phyloP scores from a whole-genome alignment of 192 early-diverging fungal species.

The Coemansia sp. region DNA sequence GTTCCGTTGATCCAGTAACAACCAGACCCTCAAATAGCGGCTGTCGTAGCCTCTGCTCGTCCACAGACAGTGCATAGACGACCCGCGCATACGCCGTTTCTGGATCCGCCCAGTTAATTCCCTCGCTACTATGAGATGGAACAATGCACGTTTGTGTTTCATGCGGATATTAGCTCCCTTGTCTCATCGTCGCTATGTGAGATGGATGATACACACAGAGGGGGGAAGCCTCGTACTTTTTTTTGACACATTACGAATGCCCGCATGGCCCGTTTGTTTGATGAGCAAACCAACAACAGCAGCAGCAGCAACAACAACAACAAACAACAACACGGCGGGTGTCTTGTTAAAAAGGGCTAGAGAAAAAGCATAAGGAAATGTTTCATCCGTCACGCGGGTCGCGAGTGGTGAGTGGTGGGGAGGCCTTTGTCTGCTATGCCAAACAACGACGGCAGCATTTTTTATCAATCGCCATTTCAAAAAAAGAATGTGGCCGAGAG shows the following conservation, averaged over 20 bases:
- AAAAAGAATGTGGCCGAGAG: no score
- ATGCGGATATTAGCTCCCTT: not conserved
- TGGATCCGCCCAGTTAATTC: slow-evolving; percentile 37
- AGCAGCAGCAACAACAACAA: not conserved
- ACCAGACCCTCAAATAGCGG: slow-evolving; percentile 53
- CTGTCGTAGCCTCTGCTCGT: slow-evolving; percentile 25
- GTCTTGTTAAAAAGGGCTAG: not conserved
- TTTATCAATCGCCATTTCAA: not conserved
- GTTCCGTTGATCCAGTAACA: slow-evolving; percentile 46
- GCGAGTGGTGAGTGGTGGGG: not conserved
- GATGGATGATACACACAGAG: not conserved
- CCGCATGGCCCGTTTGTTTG: not conserved
- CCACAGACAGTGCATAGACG: slow-evolving; percentile 38
- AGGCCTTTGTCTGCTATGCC: not conserved
- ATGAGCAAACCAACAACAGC: not conserved
- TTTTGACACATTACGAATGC: no score
- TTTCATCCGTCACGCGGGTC: slow-evolving; percentile 5
- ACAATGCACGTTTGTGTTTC: not conserved
- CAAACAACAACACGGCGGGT: not conserved
- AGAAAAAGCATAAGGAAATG: not conserved
- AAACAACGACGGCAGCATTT: not conserved
- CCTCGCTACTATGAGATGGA: not conserved
- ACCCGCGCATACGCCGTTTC: slow-evolving; percentile 32
- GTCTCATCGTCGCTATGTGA: not conserved
- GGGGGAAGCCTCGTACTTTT: no score